A percentile compares a stretch with the other conserved stretches of the same genome.
These are phyloP conservation scores for Chlorencoelia australis DNA, from an alignment of 2,329 filamentous ascomycete species.

Conservation along the genomic window DNA sequence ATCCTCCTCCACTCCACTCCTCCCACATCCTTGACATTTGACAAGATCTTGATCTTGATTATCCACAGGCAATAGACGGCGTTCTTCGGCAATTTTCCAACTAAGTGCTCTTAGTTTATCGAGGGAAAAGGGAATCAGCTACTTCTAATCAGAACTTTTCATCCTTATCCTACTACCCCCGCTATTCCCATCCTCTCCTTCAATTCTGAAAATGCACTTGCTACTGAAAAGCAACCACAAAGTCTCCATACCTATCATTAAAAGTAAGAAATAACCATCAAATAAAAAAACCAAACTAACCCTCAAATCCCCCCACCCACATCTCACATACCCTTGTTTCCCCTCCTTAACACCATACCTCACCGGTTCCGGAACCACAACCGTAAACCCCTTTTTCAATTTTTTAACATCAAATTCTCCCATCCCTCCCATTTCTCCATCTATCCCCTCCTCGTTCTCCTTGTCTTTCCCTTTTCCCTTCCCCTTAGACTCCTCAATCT, in stretches of 20 bases:
- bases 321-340: constrained; percentile 22
- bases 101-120: constrained; percentile 16
- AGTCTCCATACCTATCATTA: no score
- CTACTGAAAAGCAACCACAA: no score
- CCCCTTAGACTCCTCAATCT: not conserved
- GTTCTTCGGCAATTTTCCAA: constrained; percentile 1
- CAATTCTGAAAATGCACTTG: no score
- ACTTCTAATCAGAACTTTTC: not conserved
- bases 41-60: not conserved
- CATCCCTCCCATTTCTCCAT: constrained; percentile 10
- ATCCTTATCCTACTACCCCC: no score
- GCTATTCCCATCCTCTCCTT: no score
- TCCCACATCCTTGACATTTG: constrained; percentile 19
- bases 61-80: not conserved
- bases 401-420: constrained; percentile 13
- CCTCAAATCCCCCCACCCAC: constrained; percentile 11
- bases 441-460: not conserved
- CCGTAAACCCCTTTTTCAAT: constrained; percentile 18
- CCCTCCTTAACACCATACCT: constrained; percentile 17
- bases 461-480: not conserved
- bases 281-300: constrained; percentile 5
- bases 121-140: constrained; percentile 19
- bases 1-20: constrained; percentile 5
- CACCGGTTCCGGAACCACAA: constrained; percentile 12
- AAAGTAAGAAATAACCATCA: no score